Evolutionary conservation across 2,329 filamentous ascomycete species (phyloP), one percentile per base, ranked within the genome.

Genomic region (Lasiodiplodia theobromae): DNA sequence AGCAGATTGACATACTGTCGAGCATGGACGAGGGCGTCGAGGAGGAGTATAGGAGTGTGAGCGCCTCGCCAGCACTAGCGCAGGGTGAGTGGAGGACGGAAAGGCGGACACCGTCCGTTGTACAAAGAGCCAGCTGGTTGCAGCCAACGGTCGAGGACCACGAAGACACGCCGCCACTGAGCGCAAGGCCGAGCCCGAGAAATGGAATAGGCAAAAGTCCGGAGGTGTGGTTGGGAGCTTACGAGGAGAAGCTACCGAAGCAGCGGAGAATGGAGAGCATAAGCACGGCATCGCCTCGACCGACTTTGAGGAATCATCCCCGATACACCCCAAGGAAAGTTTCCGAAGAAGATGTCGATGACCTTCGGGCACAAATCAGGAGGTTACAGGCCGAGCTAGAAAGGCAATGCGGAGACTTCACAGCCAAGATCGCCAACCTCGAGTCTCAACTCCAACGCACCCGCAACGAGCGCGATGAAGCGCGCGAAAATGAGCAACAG

Each of bases 61-160:
- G 53, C 10, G 34, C 52, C 25, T 66, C 68, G 14, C 62, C 68
- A 14, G 49, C 21, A 44, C 68, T 62, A 11, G 28, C 16, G 21
- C 31, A 63, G 51, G 53, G 52, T 18, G 47, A 37, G n/a, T 34
- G 47, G n/a, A n/a, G 16, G 31, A 8, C 25, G 21, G 23, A 54
- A 11, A 51, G 18, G n/a, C 34, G 40, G 10, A 25, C 47, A 18
- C 38, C 53, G 10, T 49, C 62, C 21, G 31, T 23, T 11, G 53
- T 40, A 2, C 31, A 60, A n/a, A 63, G 49, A 34, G 23, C 51
- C 34, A 54, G 57, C 34, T 64, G 53, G 44, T 53, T 68, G 12
- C 68, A 69, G 38, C 68, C 68, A 4, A 69, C 68, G 4, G 68
- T 69, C 11, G 68, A 69, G 40, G 68, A 69, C 14, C 53, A 60